Evolutionary conservation across 371 early-diverging fungal species (phyloP).

Genomic region (Funneliformis caledonium): DNA sequence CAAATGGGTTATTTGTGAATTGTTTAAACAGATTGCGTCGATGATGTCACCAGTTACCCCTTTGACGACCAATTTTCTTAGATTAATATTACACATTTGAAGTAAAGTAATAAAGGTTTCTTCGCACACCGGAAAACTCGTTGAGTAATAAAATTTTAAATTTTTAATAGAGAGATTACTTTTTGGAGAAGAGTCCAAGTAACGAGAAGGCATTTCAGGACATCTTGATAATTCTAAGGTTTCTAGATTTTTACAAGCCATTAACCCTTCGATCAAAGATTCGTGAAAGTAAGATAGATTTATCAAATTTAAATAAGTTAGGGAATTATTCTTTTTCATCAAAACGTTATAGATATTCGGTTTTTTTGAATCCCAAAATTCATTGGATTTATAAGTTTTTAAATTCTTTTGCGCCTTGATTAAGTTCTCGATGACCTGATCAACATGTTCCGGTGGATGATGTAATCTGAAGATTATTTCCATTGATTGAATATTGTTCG

Average conservation of each 20-base stretch:
- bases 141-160: not conserved
- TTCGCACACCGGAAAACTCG: not conserved
- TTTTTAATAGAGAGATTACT: not conserved
- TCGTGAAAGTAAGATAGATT: constrained; percentile 16
- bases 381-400: not conserved
- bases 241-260: constrained; percentile 1
- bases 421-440: not conserved
- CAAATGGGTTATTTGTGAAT: constrained; percentile 13
- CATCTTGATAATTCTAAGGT: constrained; percentile 21
- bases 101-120: not conserved
- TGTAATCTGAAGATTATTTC: not conserved
- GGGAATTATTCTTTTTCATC: not conserved
- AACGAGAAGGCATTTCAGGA: not conserved
- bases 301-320: not conserved
- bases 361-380: constrained; percentile 9
- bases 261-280: not conserved
- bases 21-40: not conserved
- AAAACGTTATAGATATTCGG: not conserved
- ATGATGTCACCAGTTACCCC: not conserved
- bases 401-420: constrained; percentile 7
- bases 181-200: not conserved
- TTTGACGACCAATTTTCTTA: constrained; percentile 1
- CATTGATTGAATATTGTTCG: not conserved
- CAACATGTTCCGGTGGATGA: not conserved
- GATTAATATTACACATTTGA: constrained; percentile 4